Conservation (phyloP, 1,284 basidiomycete species). For the Sanghuangporus weigelae region DNA sequence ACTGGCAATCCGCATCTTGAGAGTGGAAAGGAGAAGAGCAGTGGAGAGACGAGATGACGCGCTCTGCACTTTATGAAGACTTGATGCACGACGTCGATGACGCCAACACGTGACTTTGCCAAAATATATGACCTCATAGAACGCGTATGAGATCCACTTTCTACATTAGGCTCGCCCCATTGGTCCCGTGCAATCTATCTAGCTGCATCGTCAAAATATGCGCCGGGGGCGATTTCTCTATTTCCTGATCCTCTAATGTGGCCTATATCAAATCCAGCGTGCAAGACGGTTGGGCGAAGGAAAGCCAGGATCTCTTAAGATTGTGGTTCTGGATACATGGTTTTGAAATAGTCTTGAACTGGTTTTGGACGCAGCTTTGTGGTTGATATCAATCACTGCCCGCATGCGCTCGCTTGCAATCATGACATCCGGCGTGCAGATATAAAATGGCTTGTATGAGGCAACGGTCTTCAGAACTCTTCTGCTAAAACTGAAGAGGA, state of each 20-base stretch:
- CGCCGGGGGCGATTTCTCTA: neutral
- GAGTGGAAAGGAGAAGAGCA: neutral
- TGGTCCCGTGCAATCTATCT: neutral
- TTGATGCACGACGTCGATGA: neutral
- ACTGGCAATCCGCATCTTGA: slow-evolving; percentile 36
- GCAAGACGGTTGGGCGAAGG: no score
- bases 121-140: neutral
- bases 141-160: neutral
- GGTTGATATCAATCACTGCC: no score
- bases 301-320: no score
- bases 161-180: neutral
- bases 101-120: neutral
- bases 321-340: no score
- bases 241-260: neutral
- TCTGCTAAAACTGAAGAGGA: no score
- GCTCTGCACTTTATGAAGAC: neutral
- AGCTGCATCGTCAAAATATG: neutral
- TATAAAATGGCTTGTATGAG: no score
- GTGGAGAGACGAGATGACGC: neutral
- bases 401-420: no score
- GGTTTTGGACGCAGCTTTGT: no score
- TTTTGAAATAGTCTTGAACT: no score
- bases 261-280: no score
- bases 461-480: no score
- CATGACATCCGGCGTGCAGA: no score